Evolutionary conservation across 1,284 basidiomycete genomes (phyloP).

Genomic region (Xanthoconium separans): DNA sequence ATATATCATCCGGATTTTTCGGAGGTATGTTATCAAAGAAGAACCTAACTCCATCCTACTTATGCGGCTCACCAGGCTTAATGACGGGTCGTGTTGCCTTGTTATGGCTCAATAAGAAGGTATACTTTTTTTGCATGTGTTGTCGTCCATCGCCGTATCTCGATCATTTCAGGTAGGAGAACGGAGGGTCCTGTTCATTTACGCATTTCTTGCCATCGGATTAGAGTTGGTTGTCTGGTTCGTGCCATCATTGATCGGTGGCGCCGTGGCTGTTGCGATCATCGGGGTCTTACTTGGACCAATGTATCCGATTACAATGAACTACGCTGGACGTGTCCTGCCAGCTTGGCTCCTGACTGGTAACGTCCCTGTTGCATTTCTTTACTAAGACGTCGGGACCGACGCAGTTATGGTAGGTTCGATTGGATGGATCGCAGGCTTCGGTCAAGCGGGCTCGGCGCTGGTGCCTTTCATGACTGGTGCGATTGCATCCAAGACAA

Average conservation of each 20-base stretch:
- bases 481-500: conserved; percentile 46
- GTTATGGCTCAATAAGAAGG: conserved; percentile 32
- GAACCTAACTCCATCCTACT: too few species aligned
- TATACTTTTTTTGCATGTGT: neutral
- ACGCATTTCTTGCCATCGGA: conserved; percentile 39
- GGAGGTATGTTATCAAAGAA: conserved; percentile 35
- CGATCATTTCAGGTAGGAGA: conserved; percentile 28
- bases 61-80: conserved; percentile 19
- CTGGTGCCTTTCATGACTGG: conserved; percentile 57
- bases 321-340: conserved; percentile 45
- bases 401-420: conserved; percentile 21
- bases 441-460: conserved; percentile 54
- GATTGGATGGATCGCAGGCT: conserved; percentile 56
- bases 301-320: conserved; percentile 56
- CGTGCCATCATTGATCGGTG: conserved; percentile 51
- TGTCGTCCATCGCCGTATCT: neutral
- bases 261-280: conserved; percentile 52
- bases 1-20: conserved; percentile 53
- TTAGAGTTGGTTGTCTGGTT: conserved; percentile 61
- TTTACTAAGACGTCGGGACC: neutral
- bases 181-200: conserved; percentile 31
- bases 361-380: conserved; percentile 4
- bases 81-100: conserved; percentile 28
- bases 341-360: conserved; percentile 53
- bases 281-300: conserved; percentile 55